Evolutionary conservation across 2,329 filamentous ascomycete genomes (phyloP).

Genomic region (Pyricularia pennisetigena): DNA sequence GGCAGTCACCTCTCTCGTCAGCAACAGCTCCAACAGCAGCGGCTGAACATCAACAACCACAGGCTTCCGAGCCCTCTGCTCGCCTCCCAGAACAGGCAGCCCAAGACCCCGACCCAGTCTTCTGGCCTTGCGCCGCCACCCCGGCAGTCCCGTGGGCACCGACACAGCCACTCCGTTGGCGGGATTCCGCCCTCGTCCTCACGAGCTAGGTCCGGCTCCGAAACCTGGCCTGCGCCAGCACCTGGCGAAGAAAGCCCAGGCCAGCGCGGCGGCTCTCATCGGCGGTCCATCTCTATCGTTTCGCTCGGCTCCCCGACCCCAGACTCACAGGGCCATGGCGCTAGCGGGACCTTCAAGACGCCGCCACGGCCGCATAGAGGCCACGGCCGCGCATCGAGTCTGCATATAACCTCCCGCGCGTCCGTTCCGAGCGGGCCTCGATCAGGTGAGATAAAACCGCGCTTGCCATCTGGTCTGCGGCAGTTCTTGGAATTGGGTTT

Average conservation of each 20-base stretch:
- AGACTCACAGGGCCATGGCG: constrained; percentile 29
- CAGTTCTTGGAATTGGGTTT: background rate
- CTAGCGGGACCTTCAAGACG: constrained; percentile 29
- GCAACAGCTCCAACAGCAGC: constrained; percentile 9
- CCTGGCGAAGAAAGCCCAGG: background rate
- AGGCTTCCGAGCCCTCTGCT: background rate
- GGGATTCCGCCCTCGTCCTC: constrained; percentile 6
- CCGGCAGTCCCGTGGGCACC: constrained; percentile 8
- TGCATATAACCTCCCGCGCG: constrained; percentile 58
- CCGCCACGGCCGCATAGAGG: constrained; percentile 44
- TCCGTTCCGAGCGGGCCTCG: constrained; percentile 31
- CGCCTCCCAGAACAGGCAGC: constrained; percentile 1
- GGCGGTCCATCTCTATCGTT: constrained; percentile 72
- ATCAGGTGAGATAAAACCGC: constrained; percentile 22
- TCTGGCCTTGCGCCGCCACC: constrained; percentile 6
- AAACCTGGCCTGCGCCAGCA: background rate
- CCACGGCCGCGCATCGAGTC: constrained; percentile 70
- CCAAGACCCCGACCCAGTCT: constrained; percentile 1
- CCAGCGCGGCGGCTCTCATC: constrained; percentile 48
- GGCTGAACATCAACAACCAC: constrained; percentile 11
- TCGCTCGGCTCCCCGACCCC: constrained; percentile 55
- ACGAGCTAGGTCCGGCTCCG: constrained; percentile 2
- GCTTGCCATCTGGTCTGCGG: background rate
- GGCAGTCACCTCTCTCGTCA: constrained; percentile 8
- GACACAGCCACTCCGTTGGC: constrained; percentile 11